These are phyloP conservation scores for Dicorynia guianensis DNA, from an alignment of 306 rosid species.

Conservation along the genomic window DNA sequence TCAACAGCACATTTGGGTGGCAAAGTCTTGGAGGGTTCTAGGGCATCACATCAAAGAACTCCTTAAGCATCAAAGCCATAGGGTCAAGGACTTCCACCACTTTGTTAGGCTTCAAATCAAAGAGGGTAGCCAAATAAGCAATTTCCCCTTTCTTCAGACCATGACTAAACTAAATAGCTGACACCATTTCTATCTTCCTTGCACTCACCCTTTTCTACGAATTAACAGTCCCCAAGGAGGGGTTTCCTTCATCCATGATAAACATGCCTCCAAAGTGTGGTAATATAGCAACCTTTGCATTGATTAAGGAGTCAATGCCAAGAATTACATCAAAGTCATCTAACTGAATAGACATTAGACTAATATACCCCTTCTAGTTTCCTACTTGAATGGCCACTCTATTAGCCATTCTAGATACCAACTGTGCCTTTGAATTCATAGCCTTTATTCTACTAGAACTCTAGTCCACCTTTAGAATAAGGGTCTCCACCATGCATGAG, in stretches of 20 bases:
- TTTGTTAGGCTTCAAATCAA: too few relatives aligned
- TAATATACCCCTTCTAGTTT: not conserved
- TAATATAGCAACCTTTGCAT: not conserved
- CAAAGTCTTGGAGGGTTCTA: too few relatives aligned
- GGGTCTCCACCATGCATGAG: accelerated
- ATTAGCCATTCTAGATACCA: not conserved
- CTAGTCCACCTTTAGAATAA: not conserved
- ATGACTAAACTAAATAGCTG: too few relatives aligned
- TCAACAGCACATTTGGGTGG: too few relatives aligned
- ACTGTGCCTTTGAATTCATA: not conserved
- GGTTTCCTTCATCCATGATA: not conserved
- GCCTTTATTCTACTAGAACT: not conserved
- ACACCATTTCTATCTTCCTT: too few relatives aligned
- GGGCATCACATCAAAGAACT: too few relatives aligned
- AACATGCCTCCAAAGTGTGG: not conserved
- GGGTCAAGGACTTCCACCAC: too few relatives aligned
- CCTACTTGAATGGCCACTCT: not conserved
- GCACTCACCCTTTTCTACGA: too few relatives aligned
- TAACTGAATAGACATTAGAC: not conserved
- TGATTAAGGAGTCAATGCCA: not conserved
- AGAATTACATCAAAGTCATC: constrained; percentile 19
- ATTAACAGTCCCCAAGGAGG: not conserved
- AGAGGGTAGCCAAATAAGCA: too few relatives aligned
- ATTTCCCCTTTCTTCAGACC: too few relatives aligned
- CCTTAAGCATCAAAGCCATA: too few relatives aligned